Evolutionary conservation across 2,329 filamentous ascomycete genomes (phyloP).

Genomic region (Penicillium nordicum): DNA sequence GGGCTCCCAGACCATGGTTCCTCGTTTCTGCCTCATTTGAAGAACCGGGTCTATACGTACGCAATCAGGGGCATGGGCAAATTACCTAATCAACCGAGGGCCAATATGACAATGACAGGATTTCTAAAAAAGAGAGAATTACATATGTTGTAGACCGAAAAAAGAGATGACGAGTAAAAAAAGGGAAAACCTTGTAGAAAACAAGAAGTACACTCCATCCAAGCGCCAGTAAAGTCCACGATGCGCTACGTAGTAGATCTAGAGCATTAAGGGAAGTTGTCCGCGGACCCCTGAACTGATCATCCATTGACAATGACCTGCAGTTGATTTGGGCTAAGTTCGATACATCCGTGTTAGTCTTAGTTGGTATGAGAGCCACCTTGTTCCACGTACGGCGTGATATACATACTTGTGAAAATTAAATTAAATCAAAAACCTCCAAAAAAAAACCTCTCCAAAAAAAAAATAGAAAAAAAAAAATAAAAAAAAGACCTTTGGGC

Average conservation of each 20-base stretch:
- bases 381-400: conserved; percentile 25
- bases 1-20: conserved; percentile 29
- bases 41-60: conserved; percentile 25
- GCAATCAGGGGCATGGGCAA: conserved; percentile 23
- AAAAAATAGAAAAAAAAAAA: conserved; percentile 17
- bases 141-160: background rate
- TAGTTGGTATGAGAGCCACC: conserved; percentile 26
- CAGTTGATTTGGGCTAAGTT: conserved; percentile 24
- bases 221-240: background rate
- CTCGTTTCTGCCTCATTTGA: conserved; percentile 22
- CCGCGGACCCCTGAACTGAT: conserved; percentile 21
- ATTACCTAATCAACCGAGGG: conserved; percentile 12
- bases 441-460: background rate
- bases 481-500: conserved; percentile 23
- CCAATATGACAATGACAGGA: background rate
- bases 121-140: background rate
- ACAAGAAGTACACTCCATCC: background rate
- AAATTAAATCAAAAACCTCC: conserved; percentile 6
- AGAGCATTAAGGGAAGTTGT: conserved; percentile 13
- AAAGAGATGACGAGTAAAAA: background rate
- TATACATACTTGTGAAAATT: conserved; percentile 11
- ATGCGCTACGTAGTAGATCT: background rate
- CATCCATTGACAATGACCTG: conserved; percentile 23
- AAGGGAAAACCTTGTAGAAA: background rate
- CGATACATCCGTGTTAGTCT: conserved; percentile 26